These are phyloP conservation scores for Hebeloma cylindrosporum DNA, from an alignment of 768 basidiomycete species.

Conservation along the genomic window DNA sequence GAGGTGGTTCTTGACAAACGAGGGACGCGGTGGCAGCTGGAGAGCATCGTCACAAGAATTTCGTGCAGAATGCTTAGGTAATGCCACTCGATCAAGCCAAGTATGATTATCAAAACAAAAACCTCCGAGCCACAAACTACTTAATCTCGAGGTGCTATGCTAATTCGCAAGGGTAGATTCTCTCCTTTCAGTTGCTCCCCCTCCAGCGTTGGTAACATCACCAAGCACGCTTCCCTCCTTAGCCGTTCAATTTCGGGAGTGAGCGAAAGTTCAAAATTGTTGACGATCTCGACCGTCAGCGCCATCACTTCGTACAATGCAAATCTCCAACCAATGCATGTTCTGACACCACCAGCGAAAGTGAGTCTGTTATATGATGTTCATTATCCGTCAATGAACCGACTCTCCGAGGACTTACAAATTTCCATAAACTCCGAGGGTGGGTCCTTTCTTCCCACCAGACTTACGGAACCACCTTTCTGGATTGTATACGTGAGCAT, in stretches of 20 bases:
- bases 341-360: slow-evolving; percentile 46
- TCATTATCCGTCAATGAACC: neutral
- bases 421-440: slow-evolving; percentile 47
- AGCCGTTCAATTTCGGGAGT: slow-evolving; percentile 40
- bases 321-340: slow-evolving; percentile 53
- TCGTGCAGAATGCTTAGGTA: neutral
- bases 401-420: slow-evolving; percentile 38
- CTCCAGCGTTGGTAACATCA: slow-evolving; percentile 48
- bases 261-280: slow-evolving; percentile 55
- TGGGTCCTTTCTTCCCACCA: slow-evolving; percentile 37
- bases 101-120: neutral
- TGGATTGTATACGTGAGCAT: slow-evolving; percentile 53
- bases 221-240: slow-evolving; percentile 45
- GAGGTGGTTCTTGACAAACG: slow-evolving; percentile 10
- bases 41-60: slow-evolving; percentile 10
- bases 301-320: slow-evolving; percentile 57
- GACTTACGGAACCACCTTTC: slow-evolving; percentile 51
- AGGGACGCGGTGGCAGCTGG: slow-evolving; percentile 10
- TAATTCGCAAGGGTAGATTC: slow-evolving; percentile 42
- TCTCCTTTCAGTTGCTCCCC: slow-evolving; percentile 45
- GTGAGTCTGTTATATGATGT: slow-evolving; percentile 37
- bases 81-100: neutral
- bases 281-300: slow-evolving; percentile 57
- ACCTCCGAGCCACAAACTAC: neutral
- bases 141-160: slow-evolving; percentile 37